A percentile compares a stretch with the other conserved stretches of the same genome.
These are phyloP conservation scores for Osmanthus fragrans DNA, from an alignment of 257 asterid genomes.

Conservation along the genomic window DNA sequence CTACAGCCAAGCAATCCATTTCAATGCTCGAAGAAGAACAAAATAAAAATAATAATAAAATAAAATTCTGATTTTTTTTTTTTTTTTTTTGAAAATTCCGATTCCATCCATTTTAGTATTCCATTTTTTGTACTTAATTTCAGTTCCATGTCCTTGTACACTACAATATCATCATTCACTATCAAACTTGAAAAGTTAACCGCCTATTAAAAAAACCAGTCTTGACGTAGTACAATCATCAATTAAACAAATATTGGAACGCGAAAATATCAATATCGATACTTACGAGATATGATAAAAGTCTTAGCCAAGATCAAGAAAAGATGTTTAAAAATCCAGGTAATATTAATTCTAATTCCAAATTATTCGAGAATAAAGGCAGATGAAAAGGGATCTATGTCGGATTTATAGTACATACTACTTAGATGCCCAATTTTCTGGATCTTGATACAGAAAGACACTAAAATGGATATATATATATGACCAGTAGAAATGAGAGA, in stretches of 20 bases:
- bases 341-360: neutral
- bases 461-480: neutral
- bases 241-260: neutral
- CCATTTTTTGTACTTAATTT: neutral
- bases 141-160: neutral
- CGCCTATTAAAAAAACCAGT: neutral
- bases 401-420: neutral
- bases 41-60: too few species aligned
- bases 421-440: neutral
- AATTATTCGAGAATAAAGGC: neutral
- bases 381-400: neutral
- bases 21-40: neutral
- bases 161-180: neutral
- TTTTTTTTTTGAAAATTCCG: too few species aligned
- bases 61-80: too few species aligned
- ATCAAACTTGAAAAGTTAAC: neutral
- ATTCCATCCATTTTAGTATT: neutral
- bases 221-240: neutral
- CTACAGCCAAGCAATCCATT: neutral
- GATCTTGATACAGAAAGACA: neutral
- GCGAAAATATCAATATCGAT: neutral
- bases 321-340: neutral
- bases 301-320: neutral
- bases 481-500: too few species aligned
- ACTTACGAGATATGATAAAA: neutral